These are phyloP conservation scores for Exophiala dermatitidis DNA, from an alignment of 2,329 filamentous ascomycete species.

Conservation along the genomic window DNA sequence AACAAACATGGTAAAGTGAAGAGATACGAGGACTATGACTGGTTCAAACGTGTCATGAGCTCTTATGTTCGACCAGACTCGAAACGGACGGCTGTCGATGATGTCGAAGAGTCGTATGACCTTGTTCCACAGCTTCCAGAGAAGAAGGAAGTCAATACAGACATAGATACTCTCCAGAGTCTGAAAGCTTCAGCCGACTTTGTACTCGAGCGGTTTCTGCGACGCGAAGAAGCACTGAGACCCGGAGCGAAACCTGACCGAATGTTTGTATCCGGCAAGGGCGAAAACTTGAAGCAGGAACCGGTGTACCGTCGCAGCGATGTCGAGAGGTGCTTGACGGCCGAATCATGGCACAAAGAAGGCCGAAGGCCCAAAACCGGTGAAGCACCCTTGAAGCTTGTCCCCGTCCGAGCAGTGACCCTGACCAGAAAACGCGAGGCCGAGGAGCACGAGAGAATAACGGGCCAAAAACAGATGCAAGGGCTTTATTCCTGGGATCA, in stretches of 20 bases:
- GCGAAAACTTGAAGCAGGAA: slow-evolving; percentile 64
- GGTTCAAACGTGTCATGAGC: slow-evolving; percentile 76
- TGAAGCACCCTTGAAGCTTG: slow-evolving; percentile 70
- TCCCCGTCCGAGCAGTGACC: slow-evolving; percentile 86
- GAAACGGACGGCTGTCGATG: slow-evolving; percentile 62
- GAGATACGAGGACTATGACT: slow-evolving; percentile 71
- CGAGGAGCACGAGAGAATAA: slow-evolving; percentile 71
- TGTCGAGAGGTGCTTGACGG: slow-evolving; percentile 76
- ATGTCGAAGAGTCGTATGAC: slow-evolving; percentile 70
- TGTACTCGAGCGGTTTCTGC: slow-evolving; percentile 76
- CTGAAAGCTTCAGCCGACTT: slow-evolving; percentile 83
- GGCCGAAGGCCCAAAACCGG: slow-evolving; percentile 67
- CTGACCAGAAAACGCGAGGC: slow-evolving; percentile 80
- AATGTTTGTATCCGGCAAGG: slow-evolving; percentile 68
- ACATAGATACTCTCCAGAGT: slow-evolving; percentile 75
- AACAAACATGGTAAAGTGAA: slow-evolving; percentile 70
- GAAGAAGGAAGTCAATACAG: slow-evolving; percentile 65
- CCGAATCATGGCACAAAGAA: slow-evolving; percentile 97
- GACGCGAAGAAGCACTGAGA: slow-evolving; percentile 80
- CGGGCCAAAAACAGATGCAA: slow-evolving; percentile 76
- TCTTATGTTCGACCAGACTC: slow-evolving; percentile 55
- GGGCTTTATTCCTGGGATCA: slow-evolving; percentile 77
- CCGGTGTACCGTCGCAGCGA: slow-evolving; percentile 74
- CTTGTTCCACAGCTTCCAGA: slow-evolving; percentile 65
- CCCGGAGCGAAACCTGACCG: slow-evolving; percentile 63